phyloP scores from a whole-genome alignment of 2,329 filamentous ascomycete species.

The Aspergillus bombycis region DNA sequence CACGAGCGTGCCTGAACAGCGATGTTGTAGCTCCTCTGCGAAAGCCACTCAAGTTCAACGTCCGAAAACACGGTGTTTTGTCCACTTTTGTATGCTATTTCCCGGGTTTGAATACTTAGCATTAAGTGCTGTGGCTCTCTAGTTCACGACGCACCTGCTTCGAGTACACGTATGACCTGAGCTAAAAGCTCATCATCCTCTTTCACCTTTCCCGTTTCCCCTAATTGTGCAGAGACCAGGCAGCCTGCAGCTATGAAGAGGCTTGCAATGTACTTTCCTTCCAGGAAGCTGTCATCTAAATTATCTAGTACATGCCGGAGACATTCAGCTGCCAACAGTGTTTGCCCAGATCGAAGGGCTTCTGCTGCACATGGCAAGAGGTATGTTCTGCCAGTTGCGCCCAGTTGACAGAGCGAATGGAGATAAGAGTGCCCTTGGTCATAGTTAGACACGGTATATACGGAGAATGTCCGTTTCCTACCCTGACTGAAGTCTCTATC shows the following conservation, averaged over 20 bases:
- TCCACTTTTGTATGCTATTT: conserved; percentile 46
- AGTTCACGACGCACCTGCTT: conserved; percentile 47
- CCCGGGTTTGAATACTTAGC: conserved; percentile 40
- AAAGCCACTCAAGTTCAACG: conserved; percentile 80
- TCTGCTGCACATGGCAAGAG: conserved; percentile 82
- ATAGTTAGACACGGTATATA: conserved; percentile 46
- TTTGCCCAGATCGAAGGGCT: conserved; percentile 68
- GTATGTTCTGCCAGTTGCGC: conserved; percentile 61
- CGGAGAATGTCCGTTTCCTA: conserved; percentile 26
- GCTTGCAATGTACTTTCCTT: conserved; percentile 62
- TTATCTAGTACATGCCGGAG: conserved; percentile 64
- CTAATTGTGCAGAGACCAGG: conserved; percentile 45
- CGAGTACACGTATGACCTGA: conserved; percentile 61
- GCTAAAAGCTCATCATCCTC: conserved; percentile 29
- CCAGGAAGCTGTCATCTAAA: conserved; percentile 52
- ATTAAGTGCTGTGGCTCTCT: conserved; percentile 30
- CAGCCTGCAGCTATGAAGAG: conserved; percentile 62
- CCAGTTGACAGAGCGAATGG: conserved; percentile 58
- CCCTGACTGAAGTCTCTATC: conserved; percentile 58
- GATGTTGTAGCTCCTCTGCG: conserved; percentile 78
- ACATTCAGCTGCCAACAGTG: conserved; percentile 60
- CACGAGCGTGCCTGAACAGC: conserved; percentile 67
- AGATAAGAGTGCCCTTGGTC: conserved; percentile 59
- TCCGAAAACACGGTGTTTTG: conserved; percentile 58
- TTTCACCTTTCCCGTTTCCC: conserved; percentile 29